A percentile compares a stretch with the other conserved stretches of the same genome.
Conservation (phyloP, 2,329 filamentous ascomycete species). For the Drechslerella dactyloides region DNA sequence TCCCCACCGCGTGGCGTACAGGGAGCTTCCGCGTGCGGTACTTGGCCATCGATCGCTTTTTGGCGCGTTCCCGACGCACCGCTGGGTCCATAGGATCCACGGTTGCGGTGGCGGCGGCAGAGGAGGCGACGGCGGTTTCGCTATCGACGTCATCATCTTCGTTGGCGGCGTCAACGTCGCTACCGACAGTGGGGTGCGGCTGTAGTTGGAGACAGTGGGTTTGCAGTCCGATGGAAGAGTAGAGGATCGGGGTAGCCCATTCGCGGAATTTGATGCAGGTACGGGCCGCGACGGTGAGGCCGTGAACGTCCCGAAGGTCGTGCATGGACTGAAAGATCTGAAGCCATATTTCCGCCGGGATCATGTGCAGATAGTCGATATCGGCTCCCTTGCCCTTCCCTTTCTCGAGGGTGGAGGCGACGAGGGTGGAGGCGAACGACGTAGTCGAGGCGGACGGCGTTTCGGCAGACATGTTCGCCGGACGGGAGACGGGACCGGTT, state of each 20-base stretch:
- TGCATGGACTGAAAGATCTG: slow-evolving; percentile 49
- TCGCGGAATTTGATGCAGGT: slow-evolving; percentile 40
- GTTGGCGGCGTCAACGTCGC: slow-evolving; percentile 32
- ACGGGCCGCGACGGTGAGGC: slow-evolving; percentile 38
- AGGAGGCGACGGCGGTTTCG: neutral
- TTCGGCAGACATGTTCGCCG: neutral
- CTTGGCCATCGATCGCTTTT: slow-evolving; percentile 33
- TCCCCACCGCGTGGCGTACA: slow-evolving; percentile 39
- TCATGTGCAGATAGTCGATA: slow-evolving; percentile 41
- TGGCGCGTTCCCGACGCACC: slow-evolving; percentile 29
- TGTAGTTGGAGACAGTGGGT: slow-evolving; percentile 48
- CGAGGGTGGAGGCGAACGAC: neutral
- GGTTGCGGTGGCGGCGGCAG: neutral
- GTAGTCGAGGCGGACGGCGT: neutral
- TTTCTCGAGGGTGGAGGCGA: slow-evolving; percentile 20
- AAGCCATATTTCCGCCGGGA: slow-evolving; percentile 48
- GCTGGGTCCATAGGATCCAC: slow-evolving; percentile 21
- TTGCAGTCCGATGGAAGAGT: slow-evolving; percentile 46
- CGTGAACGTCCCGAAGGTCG: slow-evolving; percentile 44
- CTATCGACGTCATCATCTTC: slow-evolving; percentile 16
- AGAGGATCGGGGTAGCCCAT: slow-evolving; percentile 42
- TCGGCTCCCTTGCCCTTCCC: slow-evolving; percentile 28
- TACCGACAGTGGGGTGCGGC: slow-evolving; percentile 31
- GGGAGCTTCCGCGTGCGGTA: slow-evolving; percentile 31
- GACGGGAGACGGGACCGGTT: neutral